Base-by-base conservation (phyloP, 108 stramenopile species). In the Seminavis robusta region DNA sequence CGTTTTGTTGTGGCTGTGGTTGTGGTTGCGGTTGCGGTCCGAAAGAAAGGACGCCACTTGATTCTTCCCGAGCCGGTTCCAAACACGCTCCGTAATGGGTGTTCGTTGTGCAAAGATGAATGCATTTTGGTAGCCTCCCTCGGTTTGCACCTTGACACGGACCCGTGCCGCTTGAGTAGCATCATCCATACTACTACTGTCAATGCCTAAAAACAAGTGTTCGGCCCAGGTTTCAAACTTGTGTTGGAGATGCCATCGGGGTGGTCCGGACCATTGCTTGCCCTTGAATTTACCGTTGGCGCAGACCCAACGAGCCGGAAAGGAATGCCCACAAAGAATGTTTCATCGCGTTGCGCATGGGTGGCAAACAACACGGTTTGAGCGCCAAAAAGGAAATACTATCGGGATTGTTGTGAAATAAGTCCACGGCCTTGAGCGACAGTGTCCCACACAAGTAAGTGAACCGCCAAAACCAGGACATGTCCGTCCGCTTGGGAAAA, bases 361-460 rank as follows among this genome's bases (percentile, higher is more conserved):
- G 60, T 21, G 82, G 82, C 27, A 84, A 56, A 59, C 82, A 84
- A 46, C 82, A 84, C 31, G 82, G 82, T 51, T 84, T 84, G 10
- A 84, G 36, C 9, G 61, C 69, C n/a, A 84, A 50, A 16, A 79
- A 80, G 30, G 41, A 27, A 16, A 69, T 46, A n/a, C n/a, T n/a
- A 4, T 45, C 17, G 10, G 60, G 64, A 50, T 80, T 66, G 13
- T 59, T 43, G 57, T 84, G 80, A 73, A 80, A 84, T 21, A 84
- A 17, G 29, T 84, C 69, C 0, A 84, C 57, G 11, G 82, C 82
- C 41, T 65, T 68, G 6, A 84, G 33, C 40, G 69, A 71, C 13
- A 84, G 59, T 26, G 73, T 84, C 1, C 82, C 82, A 59, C 82
- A 84, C 31, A 84, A 54, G n/a, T n/a, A n/a, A n/a, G 57, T 84